Percentiles rank a stretch among this genome's conserved stretches.
These are phyloP conservation scores for Ailanthus altissimus DNA, from an alignment of 345 rosid species.

Conservation along the genomic window DNA sequence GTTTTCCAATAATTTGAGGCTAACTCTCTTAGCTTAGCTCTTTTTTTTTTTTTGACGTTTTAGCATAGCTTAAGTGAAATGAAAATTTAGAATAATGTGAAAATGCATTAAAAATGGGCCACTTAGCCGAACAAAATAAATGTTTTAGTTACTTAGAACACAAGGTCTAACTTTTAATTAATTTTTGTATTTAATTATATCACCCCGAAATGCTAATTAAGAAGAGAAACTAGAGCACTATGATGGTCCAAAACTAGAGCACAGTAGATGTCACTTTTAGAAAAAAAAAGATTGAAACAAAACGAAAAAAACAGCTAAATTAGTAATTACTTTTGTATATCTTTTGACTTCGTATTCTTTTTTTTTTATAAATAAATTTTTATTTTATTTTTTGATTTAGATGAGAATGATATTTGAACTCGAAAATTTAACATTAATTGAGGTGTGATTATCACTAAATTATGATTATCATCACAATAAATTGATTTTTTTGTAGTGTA, in stretches of 20 bases:
- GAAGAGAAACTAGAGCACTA: neutral
- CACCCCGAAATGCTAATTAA: neutral
- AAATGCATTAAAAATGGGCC: neutral
- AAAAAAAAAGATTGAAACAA: too few relatives aligned
- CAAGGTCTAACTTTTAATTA: neutral
- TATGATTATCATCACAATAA: too few relatives aligned
- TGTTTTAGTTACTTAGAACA: conserved; percentile 13
- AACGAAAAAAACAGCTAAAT: too few relatives aligned
- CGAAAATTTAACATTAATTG: too few relatives aligned
- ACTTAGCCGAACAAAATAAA: conserved; percentile 26
- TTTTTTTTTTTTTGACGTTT: too few relatives aligned
- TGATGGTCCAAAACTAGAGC: neutral
- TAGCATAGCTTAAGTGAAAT: neutral
- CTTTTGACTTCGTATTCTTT: too few relatives aligned
- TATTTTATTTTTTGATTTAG: too few relatives aligned
- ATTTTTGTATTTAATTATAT: neutral
- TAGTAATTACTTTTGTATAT: too few relatives aligned
- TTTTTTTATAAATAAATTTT: too few relatives aligned
- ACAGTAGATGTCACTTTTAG: neutral
- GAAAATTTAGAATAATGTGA: neutral
- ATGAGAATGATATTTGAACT: too few relatives aligned
- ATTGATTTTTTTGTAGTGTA: too few relatives aligned
- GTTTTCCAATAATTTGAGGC: neutral
- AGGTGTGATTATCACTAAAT: too few relatives aligned
- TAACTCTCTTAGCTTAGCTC: neutral